Base-by-base conservation (phyloP, 2,329 filamentous ascomycete species). In the Calonectria pteridis region DNA sequence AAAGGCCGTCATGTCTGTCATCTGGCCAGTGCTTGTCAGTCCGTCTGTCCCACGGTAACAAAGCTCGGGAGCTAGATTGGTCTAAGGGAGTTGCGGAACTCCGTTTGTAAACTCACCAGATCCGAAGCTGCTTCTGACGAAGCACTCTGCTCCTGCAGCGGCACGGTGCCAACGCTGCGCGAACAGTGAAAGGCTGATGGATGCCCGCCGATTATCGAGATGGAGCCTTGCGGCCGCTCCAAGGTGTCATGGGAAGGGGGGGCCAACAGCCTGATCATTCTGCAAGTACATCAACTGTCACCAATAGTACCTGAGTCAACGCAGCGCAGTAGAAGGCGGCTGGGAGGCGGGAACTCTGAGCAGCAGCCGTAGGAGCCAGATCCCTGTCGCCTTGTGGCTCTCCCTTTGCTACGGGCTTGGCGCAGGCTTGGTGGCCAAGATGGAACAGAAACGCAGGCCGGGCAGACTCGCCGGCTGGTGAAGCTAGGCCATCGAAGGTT, bases 361-460 rank as follows among this genome's bases (percentile, higher is more conserved):
- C 71, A 72, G 72, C 31, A 78, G 71, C 71, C 69, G 76, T 75
- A 77, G 80, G 80, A 81, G 78, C 65, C 63, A 13, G 13, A 81
- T 78, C 80, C 80, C 77, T 81, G 80, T 70, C 43, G 46, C 73
- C 74, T 71, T 72, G 64, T 73, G 75, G 77, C 77, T 78, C 70
- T 75, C 71, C 71, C 43, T 58, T 40, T 58, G 43, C 73, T 71
- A 66, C 68, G 66, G 31, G 53, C 73, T 78, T 71, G 69, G 77
- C 31, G 62, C 75, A 64, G 75, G 72, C 73, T 64, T 65, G 77
- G 73, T 69, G 67, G 72, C 77, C 74, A 73, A 75, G 33, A 73
- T 49, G 72, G 64, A 71, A 59, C 64, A 73, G 70, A 71, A 78
- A 65, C 6, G 58, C 65, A 43, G 33, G 43, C 37, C 37, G 40